These are phyloP conservation scores for Aspergillus sojae DNA, from an alignment of 2,329 filamentous ascomycete genomes.

Conservation along the genomic window DNA sequence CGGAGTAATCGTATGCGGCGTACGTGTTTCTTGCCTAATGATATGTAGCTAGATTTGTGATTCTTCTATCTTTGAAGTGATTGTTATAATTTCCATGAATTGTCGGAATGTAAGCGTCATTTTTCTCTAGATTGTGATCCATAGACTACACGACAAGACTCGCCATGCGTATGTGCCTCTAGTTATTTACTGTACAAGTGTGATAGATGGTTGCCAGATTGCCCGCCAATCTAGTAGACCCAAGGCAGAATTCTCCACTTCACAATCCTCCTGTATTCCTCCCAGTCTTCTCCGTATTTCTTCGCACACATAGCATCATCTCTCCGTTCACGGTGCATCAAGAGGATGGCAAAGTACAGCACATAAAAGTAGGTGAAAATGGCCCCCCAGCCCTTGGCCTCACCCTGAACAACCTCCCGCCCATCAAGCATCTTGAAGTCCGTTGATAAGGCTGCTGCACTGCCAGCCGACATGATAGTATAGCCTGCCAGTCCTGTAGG, in stretches of 20 bases:
- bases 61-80: no score
- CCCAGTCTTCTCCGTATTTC: slow-evolving; percentile 91
- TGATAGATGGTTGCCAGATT: background rate
- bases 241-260: slow-evolving; percentile 78
- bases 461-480: slow-evolving; percentile 53
- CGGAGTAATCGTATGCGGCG: no score
- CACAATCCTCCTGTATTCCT: slow-evolving; percentile 78
- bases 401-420: slow-evolving; percentile 14
- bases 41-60: no score
- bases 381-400: slow-evolving; percentile 69
- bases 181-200: no score
- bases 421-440: slow-evolving; percentile 56
- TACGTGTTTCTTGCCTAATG: no score
- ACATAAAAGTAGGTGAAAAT: slow-evolving; percentile 90
- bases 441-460: slow-evolving; percentile 24
- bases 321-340: slow-evolving; percentile 78
- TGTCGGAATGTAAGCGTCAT: no score
- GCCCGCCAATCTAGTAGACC: slow-evolving; percentile 61
- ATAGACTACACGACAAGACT: no score
- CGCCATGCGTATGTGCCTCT: no score
- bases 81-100: no score
- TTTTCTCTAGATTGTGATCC: no score
- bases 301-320: slow-evolving; percentile 84
- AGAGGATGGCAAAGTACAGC: slow-evolving; percentile 80
- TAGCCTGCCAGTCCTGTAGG: slow-evolving; percentile 83